These are phyloP conservation scores for Nitzschia sp. DNA, from an alignment of 108 stramenopile species.

Conservation along the genomic window DNA sequence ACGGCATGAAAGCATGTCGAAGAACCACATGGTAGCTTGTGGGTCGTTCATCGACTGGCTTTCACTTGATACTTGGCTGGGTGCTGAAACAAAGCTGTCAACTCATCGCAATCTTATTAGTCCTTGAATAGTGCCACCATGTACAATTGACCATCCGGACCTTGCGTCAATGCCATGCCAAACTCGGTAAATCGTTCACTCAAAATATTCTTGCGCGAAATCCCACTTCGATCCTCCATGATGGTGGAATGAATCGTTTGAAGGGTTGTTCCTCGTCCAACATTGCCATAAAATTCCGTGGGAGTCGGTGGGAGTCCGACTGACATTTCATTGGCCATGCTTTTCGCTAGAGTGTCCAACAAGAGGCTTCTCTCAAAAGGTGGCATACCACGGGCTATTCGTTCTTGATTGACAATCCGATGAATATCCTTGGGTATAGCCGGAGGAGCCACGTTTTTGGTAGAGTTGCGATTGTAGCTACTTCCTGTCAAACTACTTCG, in stretches of 20 bases:
- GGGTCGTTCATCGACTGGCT: no score
- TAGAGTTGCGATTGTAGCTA: not conserved
- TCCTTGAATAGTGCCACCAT: slow-evolving; percentile 17
- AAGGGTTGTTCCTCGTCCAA: slow-evolving; percentile 16
- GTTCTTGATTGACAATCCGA: slow-evolving; percentile 25
- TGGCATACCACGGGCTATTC: slow-evolving; percentile 19
- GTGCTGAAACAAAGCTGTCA: not conserved
- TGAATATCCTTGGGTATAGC: slow-evolving; percentile 5
- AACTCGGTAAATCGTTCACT: slow-evolving; percentile 24
- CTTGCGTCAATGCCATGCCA: slow-evolving; percentile 22
- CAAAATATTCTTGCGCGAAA: slow-evolving; percentile 30
- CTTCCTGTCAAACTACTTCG: not conserved
- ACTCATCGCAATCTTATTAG: not conserved
- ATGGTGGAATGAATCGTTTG: slow-evolving; percentile 21
- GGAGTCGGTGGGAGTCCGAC: slow-evolving; percentile 9
- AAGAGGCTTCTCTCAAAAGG: slow-evolving; percentile 10
- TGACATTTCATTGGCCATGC: slow-evolving; percentile 18
- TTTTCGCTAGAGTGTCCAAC: slow-evolving; percentile 18
- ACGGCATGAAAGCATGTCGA: no score
- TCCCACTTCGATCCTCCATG: slow-evolving; percentile 25
- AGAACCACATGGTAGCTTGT: no score
- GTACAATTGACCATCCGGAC: slow-evolving; percentile 1
- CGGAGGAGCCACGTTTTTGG: not conserved
- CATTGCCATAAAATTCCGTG: slow-evolving; percentile 18
- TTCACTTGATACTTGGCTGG: no score